A percentile compares a stretch with the other conserved stretches of the same genome.
Evolutionary conservation across 768 basidiomycete species (phyloP).

Genomic region (Sarcomyxa edulis): DNA sequence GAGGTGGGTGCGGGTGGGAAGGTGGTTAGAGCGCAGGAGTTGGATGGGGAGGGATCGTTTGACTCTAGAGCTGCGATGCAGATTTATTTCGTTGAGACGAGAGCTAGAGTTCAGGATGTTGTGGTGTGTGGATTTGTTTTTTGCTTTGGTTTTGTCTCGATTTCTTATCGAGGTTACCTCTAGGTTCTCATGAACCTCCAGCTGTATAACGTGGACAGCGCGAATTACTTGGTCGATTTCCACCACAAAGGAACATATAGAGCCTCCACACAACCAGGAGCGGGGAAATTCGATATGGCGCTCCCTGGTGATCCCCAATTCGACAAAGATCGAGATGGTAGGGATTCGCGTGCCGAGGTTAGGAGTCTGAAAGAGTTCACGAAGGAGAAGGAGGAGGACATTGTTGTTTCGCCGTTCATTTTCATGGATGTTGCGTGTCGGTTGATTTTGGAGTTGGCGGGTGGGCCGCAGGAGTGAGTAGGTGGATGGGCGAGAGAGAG

Average conservation of each 20-base stretch:
- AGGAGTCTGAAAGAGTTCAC: slow-evolving; percentile 43
- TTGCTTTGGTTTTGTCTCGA: neutral
- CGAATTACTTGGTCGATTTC: slow-evolving; percentile 97
- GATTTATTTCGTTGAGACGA: slow-evolving; percentile 92
- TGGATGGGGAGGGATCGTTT: slow-evolving; percentile 55
- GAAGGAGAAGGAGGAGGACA: slow-evolving; percentile 42
- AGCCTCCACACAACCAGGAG: slow-evolving; percentile 61
- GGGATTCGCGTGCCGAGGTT: no score
- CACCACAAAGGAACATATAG: slow-evolving; percentile 94
- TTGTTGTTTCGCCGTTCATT: slow-evolving; percentile 81
- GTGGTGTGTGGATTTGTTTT: slow-evolving; percentile 55
- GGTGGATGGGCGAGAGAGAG: no score
- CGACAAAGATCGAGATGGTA: slow-evolving; percentile 48
- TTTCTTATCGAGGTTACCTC: neutral
- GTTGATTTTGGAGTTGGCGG: slow-evolving; percentile 91
- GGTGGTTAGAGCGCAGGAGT: slow-evolving; percentile 60
- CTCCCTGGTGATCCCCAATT: slow-evolving; percentile 39
- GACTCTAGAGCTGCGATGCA: slow-evolving; percentile 67
- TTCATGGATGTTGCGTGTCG: slow-evolving; percentile 96
- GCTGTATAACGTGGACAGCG: slow-evolving; percentile 91
- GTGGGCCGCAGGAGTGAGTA: no score
- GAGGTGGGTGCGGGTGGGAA: slow-evolving; percentile 25
- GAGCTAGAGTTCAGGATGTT: slow-evolving; percentile 84
- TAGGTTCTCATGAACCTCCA: slow-evolving; percentile 97
- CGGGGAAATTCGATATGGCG: slow-evolving; percentile 68